Percentiles rank a stretch among this genome's conserved stretches.
phyloP scores from a whole-genome alignment of 306 rosid genomes.

The Vigna trinervia region DNA sequence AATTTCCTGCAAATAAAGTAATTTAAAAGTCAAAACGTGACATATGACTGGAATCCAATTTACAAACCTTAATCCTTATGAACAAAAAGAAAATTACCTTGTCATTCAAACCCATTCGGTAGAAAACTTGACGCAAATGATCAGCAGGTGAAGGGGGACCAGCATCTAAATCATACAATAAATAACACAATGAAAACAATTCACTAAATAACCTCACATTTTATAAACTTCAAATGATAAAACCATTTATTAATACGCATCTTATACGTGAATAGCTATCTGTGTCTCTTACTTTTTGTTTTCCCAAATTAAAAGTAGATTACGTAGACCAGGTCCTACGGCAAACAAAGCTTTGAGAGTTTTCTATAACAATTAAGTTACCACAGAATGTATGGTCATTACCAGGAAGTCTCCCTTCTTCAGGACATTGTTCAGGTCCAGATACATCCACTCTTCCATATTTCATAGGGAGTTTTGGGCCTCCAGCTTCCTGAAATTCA shows the following conservation, averaged over 20 bases:
- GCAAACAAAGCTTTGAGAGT: conserved; percentile 6
- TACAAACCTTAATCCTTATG: neutral
- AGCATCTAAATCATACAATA: conserved; percentile 60
- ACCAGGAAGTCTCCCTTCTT: conserved; percentile 99
- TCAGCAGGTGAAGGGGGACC: conserved; percentile 97
- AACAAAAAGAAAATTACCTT: conserved; percentile 59
- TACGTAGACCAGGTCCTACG: conserved; percentile 35
- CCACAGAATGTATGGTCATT: conserved; percentile 42
- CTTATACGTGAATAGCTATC: conserved; percentile 16
- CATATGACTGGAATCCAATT: conserved; percentile 15
- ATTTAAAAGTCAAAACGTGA: conserved; percentile 41
- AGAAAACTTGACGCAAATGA: conserved; percentile 91
- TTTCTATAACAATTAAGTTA: conserved; percentile 29
- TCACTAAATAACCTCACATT: neutral
- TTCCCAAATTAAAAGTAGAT: conserved; percentile 34
- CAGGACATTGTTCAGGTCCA: conserved; percentile 85
- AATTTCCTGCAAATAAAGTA: conserved; percentile 75
- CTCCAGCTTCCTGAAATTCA: conserved; percentile 86
- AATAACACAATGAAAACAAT: neutral
- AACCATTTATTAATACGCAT: neutral
- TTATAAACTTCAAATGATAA: conserved; percentile 2
- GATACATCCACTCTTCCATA: conserved; percentile 89
- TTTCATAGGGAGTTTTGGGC: conserved; percentile 96
- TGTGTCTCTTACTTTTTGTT: conserved; percentile 29
- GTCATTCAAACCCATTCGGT: conserved; percentile 92